These are phyloP conservation scores for Murraya koenigii DNA, from an alignment of 345 rosid genomes.

Conservation along the genomic window DNA sequence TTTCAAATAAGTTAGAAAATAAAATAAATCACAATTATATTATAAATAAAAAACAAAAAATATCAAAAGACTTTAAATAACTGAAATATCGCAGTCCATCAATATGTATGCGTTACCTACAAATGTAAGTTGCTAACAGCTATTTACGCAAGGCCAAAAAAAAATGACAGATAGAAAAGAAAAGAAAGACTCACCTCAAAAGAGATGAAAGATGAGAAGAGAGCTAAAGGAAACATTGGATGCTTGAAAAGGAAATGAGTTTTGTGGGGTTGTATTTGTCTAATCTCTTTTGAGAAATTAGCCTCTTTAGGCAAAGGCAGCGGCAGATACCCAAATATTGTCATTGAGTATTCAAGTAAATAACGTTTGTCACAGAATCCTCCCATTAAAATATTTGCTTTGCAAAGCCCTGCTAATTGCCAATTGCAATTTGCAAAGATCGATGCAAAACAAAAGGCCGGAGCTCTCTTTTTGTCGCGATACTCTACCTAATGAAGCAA, in stretches of 20 bases:
- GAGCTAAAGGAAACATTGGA: slow-evolving; percentile 42
- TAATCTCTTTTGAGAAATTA: slow-evolving; percentile 12
- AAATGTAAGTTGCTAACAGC: slow-evolving; percentile 28
- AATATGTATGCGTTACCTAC: slow-evolving; percentile 17
- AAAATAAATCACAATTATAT: too few species aligned
- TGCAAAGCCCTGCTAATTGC: slow-evolving; percentile 26
- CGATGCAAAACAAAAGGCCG: slow-evolving; percentile 27
- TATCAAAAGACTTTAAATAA: too few species aligned
- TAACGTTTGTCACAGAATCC: slow-evolving; percentile 54
- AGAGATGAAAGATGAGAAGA: slow-evolving; percentile 55
- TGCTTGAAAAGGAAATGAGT: slow-evolving; percentile 36
- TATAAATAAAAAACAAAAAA: too few species aligned
- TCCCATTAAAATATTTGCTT: slow-evolving; percentile 1
- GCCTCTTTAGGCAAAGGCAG: not conserved
- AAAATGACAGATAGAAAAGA: not conserved
- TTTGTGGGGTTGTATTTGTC: slow-evolving; percentile 50
- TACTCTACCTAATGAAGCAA: slow-evolving; percentile 1
- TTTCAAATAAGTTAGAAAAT: rapidly evolving
- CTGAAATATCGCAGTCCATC: too few species aligned
- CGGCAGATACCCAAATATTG: slow-evolving; percentile 28
- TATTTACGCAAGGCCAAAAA: slow-evolving; percentile 10
- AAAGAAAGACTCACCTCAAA: slow-evolving; percentile 40
- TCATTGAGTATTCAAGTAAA: slow-evolving; percentile 34
- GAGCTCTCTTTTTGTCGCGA: slow-evolving; percentile 35
- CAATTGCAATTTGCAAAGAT: slow-evolving; percentile 14